Evolutionary conservation across 768 basidiomycete species (phyloP), one percentile per base, ranked within the genome.

Genomic region (Termitomyces sp.): DNA sequence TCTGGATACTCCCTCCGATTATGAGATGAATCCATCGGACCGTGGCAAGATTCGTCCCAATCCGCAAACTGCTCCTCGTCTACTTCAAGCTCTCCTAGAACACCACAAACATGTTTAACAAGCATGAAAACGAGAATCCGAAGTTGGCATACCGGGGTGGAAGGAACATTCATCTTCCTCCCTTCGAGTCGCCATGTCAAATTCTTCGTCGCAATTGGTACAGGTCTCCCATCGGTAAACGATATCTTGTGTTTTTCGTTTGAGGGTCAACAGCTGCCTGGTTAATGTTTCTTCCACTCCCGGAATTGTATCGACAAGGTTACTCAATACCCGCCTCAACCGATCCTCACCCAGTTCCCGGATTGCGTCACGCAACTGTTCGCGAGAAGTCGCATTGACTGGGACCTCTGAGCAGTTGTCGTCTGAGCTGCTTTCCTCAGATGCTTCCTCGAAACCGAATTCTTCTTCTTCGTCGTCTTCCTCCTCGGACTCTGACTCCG

Each of bases 221-320:
- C 83, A 83, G 5, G 64, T 69, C 50, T 79, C 76, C 78, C 79
- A 82, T 30, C 79, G 75, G 14, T 77, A 71, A 13, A 77, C 67
- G 16, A 78, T 62, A 37, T 69, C 71, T 30, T 67, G 68, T 40
- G 68, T 73, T 37, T 71, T 69, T 37, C 72, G 65, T 59, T 72
- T 70, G 53, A 74, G 63, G 2, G 76, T 74, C 37, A 83, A 69
- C 26, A 84, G 68, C 62, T 81, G 77, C 58, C 69, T 66, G 14
- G 75, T 76, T 14, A 82, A 64, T 5, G 76, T 74, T 49, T 73
- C 72, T 58, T 80, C 76, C 37, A 81, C 72, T 22, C 68, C 72
- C 24, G 77, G 74, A 32, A 77, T 71, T 16, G 71, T 68, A 44
- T 76, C 72, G 24, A 77, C 72, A 20, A 83, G 67, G 30, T 65